Conservation (phyloP, 179 eudicot species). For the Patellifolia procumbens region DNA sequence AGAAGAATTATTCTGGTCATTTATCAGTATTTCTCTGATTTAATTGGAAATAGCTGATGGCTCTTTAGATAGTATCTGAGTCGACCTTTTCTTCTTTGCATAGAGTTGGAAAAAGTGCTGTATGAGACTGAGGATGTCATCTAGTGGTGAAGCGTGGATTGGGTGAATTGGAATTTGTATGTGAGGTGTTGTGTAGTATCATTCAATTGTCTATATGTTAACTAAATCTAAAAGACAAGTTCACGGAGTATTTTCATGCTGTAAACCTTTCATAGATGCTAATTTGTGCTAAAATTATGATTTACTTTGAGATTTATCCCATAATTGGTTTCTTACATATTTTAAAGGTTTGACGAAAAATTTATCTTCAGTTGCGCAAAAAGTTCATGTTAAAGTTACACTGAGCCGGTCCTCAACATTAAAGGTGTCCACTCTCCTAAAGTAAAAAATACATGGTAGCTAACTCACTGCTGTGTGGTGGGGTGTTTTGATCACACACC, state of each 20-base stretch:
- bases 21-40: background rate
- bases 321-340: background rate
- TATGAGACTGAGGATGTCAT: background rate
- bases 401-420: background rate
- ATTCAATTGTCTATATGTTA: background rate
- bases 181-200: background rate
- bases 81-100: background rate
- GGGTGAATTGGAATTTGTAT: background rate
- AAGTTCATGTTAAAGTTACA: background rate
- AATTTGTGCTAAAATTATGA: background rate
- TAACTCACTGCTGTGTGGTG: background rate
- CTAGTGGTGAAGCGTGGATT: background rate
- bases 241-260: background rate
- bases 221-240: too few relatives aligned
- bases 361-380: background rate
- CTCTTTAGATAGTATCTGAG: background rate
- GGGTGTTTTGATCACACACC: background rate
- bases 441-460: background rate
- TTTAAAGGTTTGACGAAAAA: background rate
- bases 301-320: background rate
- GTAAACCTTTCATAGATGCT: background rate
- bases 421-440: background rate
- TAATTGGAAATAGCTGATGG: background rate
- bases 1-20: too few relatives aligned
- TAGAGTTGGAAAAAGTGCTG: background rate